Evolutionary conservation across 2,329 filamentous ascomycete genomes (phyloP).

Genomic region (Diaporthe aspalathi): DNA sequence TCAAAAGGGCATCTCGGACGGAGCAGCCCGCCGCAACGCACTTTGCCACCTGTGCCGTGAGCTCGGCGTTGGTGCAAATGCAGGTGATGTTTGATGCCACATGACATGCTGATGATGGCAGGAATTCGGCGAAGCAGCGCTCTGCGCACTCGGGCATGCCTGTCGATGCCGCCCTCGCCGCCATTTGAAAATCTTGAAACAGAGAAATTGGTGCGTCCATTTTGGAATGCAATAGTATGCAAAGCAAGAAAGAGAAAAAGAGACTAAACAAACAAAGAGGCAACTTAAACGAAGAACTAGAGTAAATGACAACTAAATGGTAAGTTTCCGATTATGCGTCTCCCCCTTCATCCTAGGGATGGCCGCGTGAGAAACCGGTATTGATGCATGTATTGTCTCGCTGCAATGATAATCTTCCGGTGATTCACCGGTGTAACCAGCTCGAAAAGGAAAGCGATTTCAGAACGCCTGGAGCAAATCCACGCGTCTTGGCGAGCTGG

Average conservation of each 20-base stretch:
- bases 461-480: not conserved
- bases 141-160: constrained; percentile 5
- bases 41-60: constrained; percentile 4
- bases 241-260: not conserved
- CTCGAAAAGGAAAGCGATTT: not conserved
- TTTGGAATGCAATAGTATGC: not conserved
- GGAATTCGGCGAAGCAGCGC: not conserved
- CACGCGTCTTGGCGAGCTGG: not conserved
- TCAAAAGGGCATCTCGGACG: constrained; percentile 13
- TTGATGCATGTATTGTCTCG: not conserved
- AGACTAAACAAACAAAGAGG: not conserved
- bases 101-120: constrained; percentile 13
- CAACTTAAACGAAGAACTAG: not conserved
- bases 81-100: constrained; percentile 21
- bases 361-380: not conserved
- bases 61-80: constrained; percentile 15
- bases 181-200: constrained; percentile 6
- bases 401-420: constrained; percentile 24
- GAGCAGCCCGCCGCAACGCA: constrained; percentile 17
- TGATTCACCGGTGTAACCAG: constrained; percentile 4
- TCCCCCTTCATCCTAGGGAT: not conserved
- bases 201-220: constrained; percentile 13
- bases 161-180: not conserved
- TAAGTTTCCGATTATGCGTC: not conserved
- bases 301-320: not conserved